These are phyloP conservation scores for Saccharomycopsis selenospora DNA, from an alignment of 805 yeast species.

Conservation along the genomic window DNA sequence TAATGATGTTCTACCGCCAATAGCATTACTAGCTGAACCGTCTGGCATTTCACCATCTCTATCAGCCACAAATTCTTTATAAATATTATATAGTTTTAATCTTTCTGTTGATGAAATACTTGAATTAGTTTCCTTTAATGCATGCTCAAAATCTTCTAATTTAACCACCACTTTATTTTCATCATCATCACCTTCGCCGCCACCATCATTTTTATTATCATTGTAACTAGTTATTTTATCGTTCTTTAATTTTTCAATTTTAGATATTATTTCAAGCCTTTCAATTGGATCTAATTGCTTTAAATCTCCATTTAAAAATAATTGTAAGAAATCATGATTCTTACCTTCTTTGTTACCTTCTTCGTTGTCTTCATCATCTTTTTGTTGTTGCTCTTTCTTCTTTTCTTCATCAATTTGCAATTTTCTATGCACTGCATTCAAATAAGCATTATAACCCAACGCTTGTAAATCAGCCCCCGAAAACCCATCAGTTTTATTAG, in stretches of 20 bases:
- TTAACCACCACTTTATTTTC: conserved; percentile 38
- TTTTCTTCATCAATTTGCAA: conserved; percentile 39
- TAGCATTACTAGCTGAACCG: conserved; percentile 69
- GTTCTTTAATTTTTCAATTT: background rate
- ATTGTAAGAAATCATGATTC: conserved; percentile 36
- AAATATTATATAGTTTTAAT: conserved; percentile 53
- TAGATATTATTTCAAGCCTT: background rate
- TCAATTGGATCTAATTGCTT: background rate
- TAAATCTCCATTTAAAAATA: conserved; percentile 17
- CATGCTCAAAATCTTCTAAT: conserved; percentile 48
- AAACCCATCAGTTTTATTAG: conserved; percentile 60
- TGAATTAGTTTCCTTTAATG: conserved; percentile 76
- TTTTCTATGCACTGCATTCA: conserved; percentile 73
- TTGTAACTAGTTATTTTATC: background rate
- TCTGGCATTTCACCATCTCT: conserved; percentile 86
- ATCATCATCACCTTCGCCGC: conserved; percentile 6
- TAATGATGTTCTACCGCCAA: conserved; percentile 80
- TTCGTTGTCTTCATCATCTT: conserved; percentile 21
- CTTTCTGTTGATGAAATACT: conserved; percentile 75
- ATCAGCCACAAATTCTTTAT: conserved; percentile 63
- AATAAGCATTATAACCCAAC: conserved; percentile 80
- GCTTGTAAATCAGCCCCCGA: conserved; percentile 97
- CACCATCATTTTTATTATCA: background rate
- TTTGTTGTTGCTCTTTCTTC: conserved; percentile 22
- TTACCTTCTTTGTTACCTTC: conserved; percentile 21